These are phyloP conservation scores for Mycena polygramma DNA, from an alignment of 768 basidiomycete species.

Conservation along the genomic window DNA sequence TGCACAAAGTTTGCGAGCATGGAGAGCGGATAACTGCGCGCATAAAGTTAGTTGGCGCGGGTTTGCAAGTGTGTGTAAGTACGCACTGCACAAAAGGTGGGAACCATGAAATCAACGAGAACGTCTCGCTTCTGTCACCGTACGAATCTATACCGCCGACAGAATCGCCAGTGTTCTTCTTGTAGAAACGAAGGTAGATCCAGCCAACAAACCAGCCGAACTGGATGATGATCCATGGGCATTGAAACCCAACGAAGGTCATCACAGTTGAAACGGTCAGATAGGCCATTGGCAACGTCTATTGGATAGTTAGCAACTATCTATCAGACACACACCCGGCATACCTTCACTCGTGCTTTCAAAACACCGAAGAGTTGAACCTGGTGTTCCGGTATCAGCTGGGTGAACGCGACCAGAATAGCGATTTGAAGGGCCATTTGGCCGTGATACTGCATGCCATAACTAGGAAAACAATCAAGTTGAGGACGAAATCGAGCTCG, in stretches of 20 bases:
- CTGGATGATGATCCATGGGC: slow-evolving; percentile 93
- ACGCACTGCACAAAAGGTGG: slow-evolving; percentile 94
- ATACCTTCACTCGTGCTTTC: slow-evolving; percentile 91
- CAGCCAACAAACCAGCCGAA: slow-evolving; percentile 99
- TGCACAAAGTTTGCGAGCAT: slow-evolving; percentile 77
- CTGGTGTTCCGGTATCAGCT: slow-evolving; percentile 98
- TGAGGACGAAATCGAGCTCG: slow-evolving; percentile 21
- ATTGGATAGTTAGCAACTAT: slow-evolving; percentile 30
- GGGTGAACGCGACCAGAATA: slow-evolving; percentile 95
- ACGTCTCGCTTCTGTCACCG: slow-evolving; percentile 97
- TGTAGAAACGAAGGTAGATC: slow-evolving; percentile 97
- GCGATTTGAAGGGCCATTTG: slow-evolving; percentile 92
- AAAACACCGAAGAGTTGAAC: slow-evolving; percentile 90
- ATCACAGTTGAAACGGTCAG: slow-evolving; percentile 90
- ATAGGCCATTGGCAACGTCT: slow-evolving; percentile 96
- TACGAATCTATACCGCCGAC: slow-evolving; percentile 76
- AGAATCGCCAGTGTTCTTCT: slow-evolving; percentile 80
- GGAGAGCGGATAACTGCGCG: slow-evolving; percentile 76
- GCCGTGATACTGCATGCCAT: slow-evolving; percentile 91
- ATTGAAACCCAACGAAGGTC: slow-evolving; percentile 86
- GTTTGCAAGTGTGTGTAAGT: neutral
- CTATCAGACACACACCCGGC: neutral
- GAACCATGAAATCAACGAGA: slow-evolving; percentile 96
- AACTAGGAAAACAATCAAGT: slow-evolving; percentile 61
- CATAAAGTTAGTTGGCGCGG: slow-evolving; percentile 18